Evolutionary conservation across 1,284 basidiomycete species (phyloP).

Genomic region (Tremellales sp.): DNA sequence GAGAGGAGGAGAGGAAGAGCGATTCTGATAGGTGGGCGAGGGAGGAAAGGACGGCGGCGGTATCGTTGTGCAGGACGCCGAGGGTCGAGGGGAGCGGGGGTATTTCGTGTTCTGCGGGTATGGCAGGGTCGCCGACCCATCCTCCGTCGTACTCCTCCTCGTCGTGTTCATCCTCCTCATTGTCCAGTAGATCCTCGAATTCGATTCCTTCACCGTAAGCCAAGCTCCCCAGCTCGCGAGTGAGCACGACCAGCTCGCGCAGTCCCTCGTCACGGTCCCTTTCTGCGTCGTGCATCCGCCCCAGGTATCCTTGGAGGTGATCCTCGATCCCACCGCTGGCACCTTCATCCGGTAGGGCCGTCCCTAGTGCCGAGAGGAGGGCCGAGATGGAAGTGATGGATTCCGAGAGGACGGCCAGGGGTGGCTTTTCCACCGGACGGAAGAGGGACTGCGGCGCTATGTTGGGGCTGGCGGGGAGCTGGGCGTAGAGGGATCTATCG

Average conservation of each 20-base stretch:
- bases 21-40: conserved; percentile 9
- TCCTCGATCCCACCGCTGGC: background rate
- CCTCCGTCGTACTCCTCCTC: background rate
- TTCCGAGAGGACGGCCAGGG: too few relatives aligned
- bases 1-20: conserved; percentile 11
- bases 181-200: background rate
- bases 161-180: background rate
- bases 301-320: background rate
- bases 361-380: too few relatives aligned
- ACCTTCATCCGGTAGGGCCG: too few relatives aligned
- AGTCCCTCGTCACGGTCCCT: conserved; percentile 3
- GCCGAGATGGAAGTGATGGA: too few relatives aligned
- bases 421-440: too few relatives aligned
- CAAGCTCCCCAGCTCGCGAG: background rate
- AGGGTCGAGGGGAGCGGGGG: background rate
- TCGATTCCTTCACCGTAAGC: conserved; percentile 2
- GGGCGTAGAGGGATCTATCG: too few relatives aligned
- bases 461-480: too few relatives aligned
- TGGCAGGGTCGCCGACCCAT: background rate
- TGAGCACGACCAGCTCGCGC: conserved; percentile 1
- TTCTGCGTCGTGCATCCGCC: background rate
- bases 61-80: background rate
- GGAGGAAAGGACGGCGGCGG: background rate
- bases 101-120: background rate
- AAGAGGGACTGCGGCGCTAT: too few relatives aligned